Conservation (phyloP, 2,329 filamentous ascomycete species). For the Trichoderma sp. region DNA sequence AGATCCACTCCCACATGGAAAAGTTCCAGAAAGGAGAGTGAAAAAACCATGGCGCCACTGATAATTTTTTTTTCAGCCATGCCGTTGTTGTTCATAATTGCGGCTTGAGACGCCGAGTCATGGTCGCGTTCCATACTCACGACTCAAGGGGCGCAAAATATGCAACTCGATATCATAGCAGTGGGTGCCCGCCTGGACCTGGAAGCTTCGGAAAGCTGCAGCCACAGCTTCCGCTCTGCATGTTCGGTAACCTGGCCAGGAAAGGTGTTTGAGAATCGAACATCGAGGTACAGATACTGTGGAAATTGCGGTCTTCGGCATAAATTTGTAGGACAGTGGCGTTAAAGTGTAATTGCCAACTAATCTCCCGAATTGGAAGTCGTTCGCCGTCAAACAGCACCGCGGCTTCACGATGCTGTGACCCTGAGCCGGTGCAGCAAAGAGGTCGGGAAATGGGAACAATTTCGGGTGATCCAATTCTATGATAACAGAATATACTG, state of each 20-base stretch:
- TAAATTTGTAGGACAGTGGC: neutral
- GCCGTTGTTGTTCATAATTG: neutral
- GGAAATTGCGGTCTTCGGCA: neutral
- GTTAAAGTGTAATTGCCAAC: conserved; percentile 1
- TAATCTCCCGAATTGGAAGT: conserved; percentile 4
- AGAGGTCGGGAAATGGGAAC: neutral
- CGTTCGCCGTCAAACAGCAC: conserved; percentile 4
- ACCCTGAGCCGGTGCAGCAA: neutral
- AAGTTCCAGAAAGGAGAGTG: neutral
- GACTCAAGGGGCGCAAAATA: neutral
- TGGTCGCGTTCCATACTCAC: neutral
- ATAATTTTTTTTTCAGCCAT: neutral
- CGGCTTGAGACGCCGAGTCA: neutral
- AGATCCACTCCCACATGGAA: conserved; percentile 3
- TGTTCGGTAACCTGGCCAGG: neutral
- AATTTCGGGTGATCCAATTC: neutral
- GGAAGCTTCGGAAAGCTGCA: conserved; percentile 1
- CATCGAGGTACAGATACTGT: neutral
- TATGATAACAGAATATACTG: neutral
- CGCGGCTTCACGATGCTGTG: neutral
- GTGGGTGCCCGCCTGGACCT: neutral
- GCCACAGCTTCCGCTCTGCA: neutral
- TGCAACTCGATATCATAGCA: neutral
- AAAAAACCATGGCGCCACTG: conserved; percentile 11
- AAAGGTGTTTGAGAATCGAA: neutral